Base-by-base conservation (phyloP, 768 basidiomycete species). In the Saitozyma sp. region DNA sequence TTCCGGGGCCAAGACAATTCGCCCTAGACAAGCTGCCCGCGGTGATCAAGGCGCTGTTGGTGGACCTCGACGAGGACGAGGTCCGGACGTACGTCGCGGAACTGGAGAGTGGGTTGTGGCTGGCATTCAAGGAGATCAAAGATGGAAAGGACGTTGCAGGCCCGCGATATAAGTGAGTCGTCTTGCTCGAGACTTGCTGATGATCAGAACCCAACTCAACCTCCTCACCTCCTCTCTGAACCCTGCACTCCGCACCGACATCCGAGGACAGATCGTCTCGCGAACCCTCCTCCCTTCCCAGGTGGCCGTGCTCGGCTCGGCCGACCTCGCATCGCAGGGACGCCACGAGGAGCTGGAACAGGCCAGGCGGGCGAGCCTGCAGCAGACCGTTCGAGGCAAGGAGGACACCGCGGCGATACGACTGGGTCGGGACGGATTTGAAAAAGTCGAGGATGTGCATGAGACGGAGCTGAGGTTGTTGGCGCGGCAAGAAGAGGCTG, bases 161-260 rank as follows among this genome's bases (percentile, higher is more conserved):
- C 14, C 63, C 50, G 4, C 62, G 66, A 45, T 79, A 79, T 62
- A 79, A 77, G 78, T 76, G 66, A 70, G 77, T 70, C 3, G 39
- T 49, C 46, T 17, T 42, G 20, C n/a, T 50, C 29, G 9, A 29
- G n/a, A 9, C 40, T n/a, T 20, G 58, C 40, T 54, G 42, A 59
- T 17, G 20, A 8, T 40, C 50, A 79, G 78, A 58, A 58, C 69
- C 14, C 76, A 77, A 68, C 75, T 68, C 65, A 67, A 66, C 51
- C 68, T 76, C 8, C 68, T 79, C 39, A 45, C 50, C 17, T 71
- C 70, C 0, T 71, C 73, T 11, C 59, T 77, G 17, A n/a, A 38
- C 10, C 63, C 70, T 10, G 58, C 64, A 59, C 69, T 71, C 17
- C 76, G 76, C 29, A 53, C 61, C 2, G 67, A 69, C 20, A 56